Evolutionary conservation across 495 filamentous ascomycete species (phyloP), one percentile per base, ranked within the genome.

Genomic region (Pseudoneurospora amorphoporcata): DNA sequence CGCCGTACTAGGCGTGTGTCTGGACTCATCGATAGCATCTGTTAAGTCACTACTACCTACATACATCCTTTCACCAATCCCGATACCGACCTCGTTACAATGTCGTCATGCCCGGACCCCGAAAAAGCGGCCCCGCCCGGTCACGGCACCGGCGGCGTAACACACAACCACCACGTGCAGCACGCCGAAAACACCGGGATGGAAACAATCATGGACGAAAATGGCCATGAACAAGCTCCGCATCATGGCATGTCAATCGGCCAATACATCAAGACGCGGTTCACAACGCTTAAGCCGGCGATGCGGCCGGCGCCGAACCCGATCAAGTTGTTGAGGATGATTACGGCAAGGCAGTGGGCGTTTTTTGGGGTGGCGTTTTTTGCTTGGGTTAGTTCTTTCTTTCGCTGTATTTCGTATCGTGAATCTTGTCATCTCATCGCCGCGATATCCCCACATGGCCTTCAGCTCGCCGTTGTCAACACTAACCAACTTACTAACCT

Each of bases 221-320:
- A 70, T 19, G 61, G 68, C 1, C 58, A 72, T 14, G 73, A 77
- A 42, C 70, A 80, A 38, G 76, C 82, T 39, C 82, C 81, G 72
- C 77, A 81, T 68, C 77, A 83, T 72, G 80, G 79, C 78, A 90
- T 91, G 86, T 86, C 86, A n/a, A 74, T 83, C 8, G 82, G 83
- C 23, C 81, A 83, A 68, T 97, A 96, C 77, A 76, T 92, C 38
- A 80, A 84, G 12, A 94, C 94, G 32, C 90, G 94, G 41, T 73
- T 97, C 68, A 83, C 90, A 0, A 87, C 90, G 7, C 84, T 97
- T 53, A 88, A 88, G 77, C 94, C 94, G 45, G 89, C 92, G 0
- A 92, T 95, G 89, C 82, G 87, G 69, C 84, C 87, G n/a, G 92
- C 90, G 0, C 91, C 91, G 19, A 97, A 97, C 77, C 94, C 94